Evolutionary conservation across 257 asterid genomes (phyloP), one percentile per base, ranked within the genome.

Genomic region (Lavandula angustifolia): DNA sequence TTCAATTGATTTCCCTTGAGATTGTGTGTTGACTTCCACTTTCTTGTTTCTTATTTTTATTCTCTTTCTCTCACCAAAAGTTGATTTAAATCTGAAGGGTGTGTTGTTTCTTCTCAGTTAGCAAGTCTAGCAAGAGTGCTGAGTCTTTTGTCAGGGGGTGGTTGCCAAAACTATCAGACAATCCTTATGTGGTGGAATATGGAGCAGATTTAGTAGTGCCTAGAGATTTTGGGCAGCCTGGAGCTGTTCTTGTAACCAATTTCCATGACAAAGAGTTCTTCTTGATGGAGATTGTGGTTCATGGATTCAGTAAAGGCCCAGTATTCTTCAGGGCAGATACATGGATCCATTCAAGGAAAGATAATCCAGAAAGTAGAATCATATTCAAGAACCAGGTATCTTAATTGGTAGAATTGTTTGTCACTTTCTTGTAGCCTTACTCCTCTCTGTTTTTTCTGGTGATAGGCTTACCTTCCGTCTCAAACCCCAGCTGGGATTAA

Each of bases 311-410:
- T 31, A 64, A 77, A 11, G 87, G 89, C 17, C 95, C 94, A 11
- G 5, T 80, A 13, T 81, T 85, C 82, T 91, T 91, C 72, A 69
- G 75, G 51, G 95, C 94, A 0, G 78, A 84, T 60, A 83, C 98
- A n/a, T 91, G 98, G 96, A 91, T 91, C 66, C 95, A 88, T 72
- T 75, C 98, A 4, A 81, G 77, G 54, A 91, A 82, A 67, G 88
- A 83, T 51, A 82, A 85, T 59, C 92, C 92, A 9, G 73, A 83
- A 47, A 83, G 94, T 54, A 85, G 98, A 77, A 85, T 88, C 16
- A 75, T 88, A 73, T 91, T 91, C 86, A 84, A 59, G 79, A 88
- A 86, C 73, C 91, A 88, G 86, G 96, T 80, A 48, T 7, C 31
- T 37, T 1, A 4, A 11, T 29, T 52, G 58, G 9, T 43, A 3